Percentiles rank a stretch among this genome's conserved stretches.
These are phyloP conservation scores for Cercospora canescens DNA, from an alignment of 2,329 filamentous ascomycete genomes.

Conservation along the genomic window DNA sequence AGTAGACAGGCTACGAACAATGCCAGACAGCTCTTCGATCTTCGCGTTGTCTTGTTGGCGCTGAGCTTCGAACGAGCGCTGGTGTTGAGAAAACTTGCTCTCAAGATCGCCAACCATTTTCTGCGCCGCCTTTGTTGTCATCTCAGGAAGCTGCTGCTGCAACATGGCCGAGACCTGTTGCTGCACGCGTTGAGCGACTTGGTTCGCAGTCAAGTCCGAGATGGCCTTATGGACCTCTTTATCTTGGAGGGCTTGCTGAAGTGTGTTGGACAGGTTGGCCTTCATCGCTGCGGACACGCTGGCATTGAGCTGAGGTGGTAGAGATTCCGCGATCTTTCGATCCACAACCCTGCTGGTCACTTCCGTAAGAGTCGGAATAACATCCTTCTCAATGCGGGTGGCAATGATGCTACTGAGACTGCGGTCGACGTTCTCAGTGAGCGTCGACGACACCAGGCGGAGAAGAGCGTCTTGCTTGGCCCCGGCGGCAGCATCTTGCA, in stretches of 20 bases:
- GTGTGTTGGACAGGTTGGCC: slow-evolving; percentile 64
- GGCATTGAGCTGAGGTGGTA: slow-evolving; percentile 66
- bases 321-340: slow-evolving; percentile 67
- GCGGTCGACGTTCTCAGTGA: slow-evolving; percentile 72
- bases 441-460: slow-evolving; percentile 65
- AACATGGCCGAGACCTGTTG: slow-evolving; percentile 64
- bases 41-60: slow-evolving; percentile 60
- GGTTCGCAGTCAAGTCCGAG: slow-evolving; percentile 68
- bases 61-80: slow-evolving; percentile 53
- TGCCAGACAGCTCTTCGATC: slow-evolving; percentile 69
- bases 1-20: slow-evolving; percentile 66
- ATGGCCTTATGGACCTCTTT: slow-evolving; percentile 72
- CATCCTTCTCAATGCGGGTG: slow-evolving; percentile 70
- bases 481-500: slow-evolving; percentile 61
- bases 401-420: slow-evolving; percentile 76
- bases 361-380: slow-evolving; percentile 73
- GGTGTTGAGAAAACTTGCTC: slow-evolving; percentile 54
- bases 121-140: slow-evolving; percentile 56
- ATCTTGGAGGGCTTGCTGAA: slow-evolving; percentile 69
- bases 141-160: slow-evolving; percentile 42
- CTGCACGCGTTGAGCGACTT: slow-evolving; percentile 68
- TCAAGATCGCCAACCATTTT: slow-evolving; percentile 70
- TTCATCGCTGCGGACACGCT: slow-evolving; percentile 73
- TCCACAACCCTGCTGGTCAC: slow-evolving; percentile 68
- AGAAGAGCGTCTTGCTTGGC: slow-evolving; percentile 71